Percentiles rank a stretch among this genome's conserved stretches.
phyloP scores from a whole-genome alignment of 2,329 filamentous ascomycete genomes.

The Exophiala alcalophila region DNA sequence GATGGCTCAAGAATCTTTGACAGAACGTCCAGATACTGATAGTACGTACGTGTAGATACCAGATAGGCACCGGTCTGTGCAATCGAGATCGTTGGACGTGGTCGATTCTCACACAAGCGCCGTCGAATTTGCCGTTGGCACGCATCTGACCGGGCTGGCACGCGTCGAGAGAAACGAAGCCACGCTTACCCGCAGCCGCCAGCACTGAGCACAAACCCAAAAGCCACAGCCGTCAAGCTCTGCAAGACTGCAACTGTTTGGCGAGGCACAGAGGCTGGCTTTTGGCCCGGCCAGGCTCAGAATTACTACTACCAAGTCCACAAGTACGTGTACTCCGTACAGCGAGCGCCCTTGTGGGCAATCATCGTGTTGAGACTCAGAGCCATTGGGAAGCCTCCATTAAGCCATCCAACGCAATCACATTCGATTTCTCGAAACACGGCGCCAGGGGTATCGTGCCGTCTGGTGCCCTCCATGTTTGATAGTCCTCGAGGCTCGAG shows the following conservation, averaged over 20 bases:
- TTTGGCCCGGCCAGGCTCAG: constrained; percentile 1
- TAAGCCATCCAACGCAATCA: constrained; percentile 3
- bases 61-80: background rate
- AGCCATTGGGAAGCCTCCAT: too few relatives aligned
- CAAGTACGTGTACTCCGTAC: too few relatives aligned
- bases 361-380: too few relatives aligned
- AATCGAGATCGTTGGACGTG: too few relatives aligned
- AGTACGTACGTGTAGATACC: too few relatives aligned
- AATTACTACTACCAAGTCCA: too few relatives aligned
- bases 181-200: constrained; percentile 19
- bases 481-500: background rate
- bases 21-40: too few relatives aligned
- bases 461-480: background rate
- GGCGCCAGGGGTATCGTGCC: constrained; percentile 4
- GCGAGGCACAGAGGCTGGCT: too few relatives aligned
- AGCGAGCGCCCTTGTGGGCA: constrained; percentile 6
- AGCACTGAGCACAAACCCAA: background rate
- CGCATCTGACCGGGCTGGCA: constrained; percentile 16
- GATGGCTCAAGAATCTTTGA: too few relatives aligned
- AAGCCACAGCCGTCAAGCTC: constrained; percentile 3
- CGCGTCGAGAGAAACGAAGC: constrained; percentile 25
- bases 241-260: too few relatives aligned
- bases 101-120: background rate
- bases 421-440: constrained; percentile 16
- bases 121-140: constrained; percentile 7